Evolutionary conservation across 2,329 filamentous ascomycete species (phyloP).

Genomic region (Trichoderma breve): DNA sequence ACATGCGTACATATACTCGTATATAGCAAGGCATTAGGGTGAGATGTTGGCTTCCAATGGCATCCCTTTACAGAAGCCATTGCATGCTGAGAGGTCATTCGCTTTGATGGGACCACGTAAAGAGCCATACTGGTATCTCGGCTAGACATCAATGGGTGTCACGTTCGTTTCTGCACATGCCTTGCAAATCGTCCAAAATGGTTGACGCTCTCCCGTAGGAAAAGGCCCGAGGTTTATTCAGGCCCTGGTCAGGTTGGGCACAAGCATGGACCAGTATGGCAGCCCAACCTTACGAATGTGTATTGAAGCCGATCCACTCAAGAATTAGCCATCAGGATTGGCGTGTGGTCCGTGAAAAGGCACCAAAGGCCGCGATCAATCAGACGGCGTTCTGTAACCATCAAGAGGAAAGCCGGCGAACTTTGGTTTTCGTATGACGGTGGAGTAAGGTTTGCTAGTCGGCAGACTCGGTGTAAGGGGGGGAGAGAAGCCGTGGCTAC

Average conservation of each 20-base stretch:
- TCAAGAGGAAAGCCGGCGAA: neutral
- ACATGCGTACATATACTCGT: neutral
- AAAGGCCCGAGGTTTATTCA: constrained; percentile 6
- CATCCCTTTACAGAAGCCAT: neutral
- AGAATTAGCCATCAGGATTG: neutral
- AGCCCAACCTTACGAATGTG: constrained; percentile 11
- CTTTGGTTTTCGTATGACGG: neutral
- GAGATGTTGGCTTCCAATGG: neutral
- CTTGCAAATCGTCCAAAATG: neutral
- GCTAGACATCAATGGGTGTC: neutral
- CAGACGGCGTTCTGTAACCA: neutral
- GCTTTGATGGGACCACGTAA: neutral
- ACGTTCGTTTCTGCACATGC: neutral
- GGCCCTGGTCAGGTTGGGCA: constrained; percentile 16
- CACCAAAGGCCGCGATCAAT: neutral
- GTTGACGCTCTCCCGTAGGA: neutral
- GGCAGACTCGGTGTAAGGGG: neutral
- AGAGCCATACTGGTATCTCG: neutral
- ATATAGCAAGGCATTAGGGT: neutral
- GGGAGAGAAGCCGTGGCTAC: neutral
- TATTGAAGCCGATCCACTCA: neutral
- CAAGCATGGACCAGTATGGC: neutral
- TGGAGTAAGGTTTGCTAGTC: constrained; percentile 6
- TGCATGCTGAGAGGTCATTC: neutral
- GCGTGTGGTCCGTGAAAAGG: neutral